Evolutionary conservation across 768 basidiomycete genomes (phyloP).

Genomic region (button mushroom (Agaricus bisporus)): DNA sequence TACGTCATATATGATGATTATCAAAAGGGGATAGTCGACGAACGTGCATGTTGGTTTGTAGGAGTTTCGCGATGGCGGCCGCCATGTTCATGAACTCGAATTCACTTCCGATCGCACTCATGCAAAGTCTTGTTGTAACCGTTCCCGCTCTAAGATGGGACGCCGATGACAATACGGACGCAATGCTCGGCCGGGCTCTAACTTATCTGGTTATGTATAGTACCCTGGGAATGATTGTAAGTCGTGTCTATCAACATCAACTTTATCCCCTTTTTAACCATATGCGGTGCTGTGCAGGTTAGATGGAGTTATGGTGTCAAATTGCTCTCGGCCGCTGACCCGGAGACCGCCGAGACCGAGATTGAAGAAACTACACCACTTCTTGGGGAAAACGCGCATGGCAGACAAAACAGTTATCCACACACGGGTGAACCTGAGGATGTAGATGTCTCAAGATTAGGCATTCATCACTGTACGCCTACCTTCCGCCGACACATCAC

Average conservation of each 20-base stretch:
- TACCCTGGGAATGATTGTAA: conserved; percentile 91
- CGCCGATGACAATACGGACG: conserved; percentile 69
- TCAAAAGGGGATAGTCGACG: background rate
- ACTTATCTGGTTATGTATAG: conserved; percentile 90
- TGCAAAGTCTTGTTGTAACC: conserved; percentile 83
- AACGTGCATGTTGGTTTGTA: conserved; percentile 19
- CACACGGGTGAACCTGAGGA: conserved; percentile 9
- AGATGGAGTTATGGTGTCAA: conserved; percentile 94
- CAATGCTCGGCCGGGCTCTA: conserved; percentile 88
- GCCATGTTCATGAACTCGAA: conserved; percentile 95
- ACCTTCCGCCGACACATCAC: conserved; percentile 24
- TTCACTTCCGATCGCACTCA: conserved; percentile 89
- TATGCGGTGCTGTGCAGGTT: conserved; percentile 36
- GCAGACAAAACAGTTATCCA: conserved; percentile 10
- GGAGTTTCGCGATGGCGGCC: conserved; percentile 75
- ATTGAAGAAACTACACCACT: conserved; percentile 31
- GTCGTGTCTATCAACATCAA: conserved; percentile 20
- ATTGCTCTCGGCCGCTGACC: conserved; percentile 68
- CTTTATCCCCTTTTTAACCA: background rate
- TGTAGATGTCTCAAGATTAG: background rate
- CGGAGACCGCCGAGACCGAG: conserved; percentile 17
- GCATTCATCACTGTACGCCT: background rate
- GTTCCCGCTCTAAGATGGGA: conserved; percentile 83
- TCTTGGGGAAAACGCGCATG: conserved; percentile 17
- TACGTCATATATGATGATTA: conserved; percentile 23